Base-by-base conservation (phyloP, 78 protist genomes). In the Guillardia theta region DNA sequence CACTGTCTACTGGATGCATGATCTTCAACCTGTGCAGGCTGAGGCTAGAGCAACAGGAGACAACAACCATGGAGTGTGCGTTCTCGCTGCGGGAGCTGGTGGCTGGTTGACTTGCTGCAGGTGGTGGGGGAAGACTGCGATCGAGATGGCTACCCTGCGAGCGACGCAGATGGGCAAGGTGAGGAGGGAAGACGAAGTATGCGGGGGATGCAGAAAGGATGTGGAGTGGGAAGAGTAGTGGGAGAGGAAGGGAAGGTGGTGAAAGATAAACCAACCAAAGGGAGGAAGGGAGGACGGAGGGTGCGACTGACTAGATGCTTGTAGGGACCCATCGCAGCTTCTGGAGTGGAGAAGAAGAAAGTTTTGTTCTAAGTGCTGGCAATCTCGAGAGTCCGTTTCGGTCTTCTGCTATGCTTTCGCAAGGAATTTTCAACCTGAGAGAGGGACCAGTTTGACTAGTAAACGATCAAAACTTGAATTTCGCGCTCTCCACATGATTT, bases 121-220 rank as follows among this genome's bases (percentile, higher is more conserved):
- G n/a, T 78, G 90, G 90, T 78, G 90, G 90, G 90, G 50, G 37
- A 37, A 78, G 24, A 78, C 90, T 18, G 90, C 90, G 45, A 48
- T 78, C 6, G 90, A 78, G 33, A 78, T 78, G 90, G 90, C 90
- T 30, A 78, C 53, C 24, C 50, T 78, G 18, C 18, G 90, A 27
- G 44, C 39, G 50, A 30, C 44, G 45, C 83, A 70, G 83, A 70
- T 70, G 83, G 83, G 83, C 83, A 70, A 70, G 83, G 83, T 10
- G 15, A 15, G 58, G 58, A 50, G 58, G 58, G 15, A 50, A 15
- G 58, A 50, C 30, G 58, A 15, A 50, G 58, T 19, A 50, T 50
- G 58, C 15, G 15, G 15, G 58, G 15, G 15, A 50, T 10, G 58
- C 58, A 50, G 58, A 19, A 15, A 10, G 15, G 58, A 10, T 19